These are phyloP conservation scores for Hibiscus syriacus DNA, from an alignment of 345 rosid genomes.

Conservation along the genomic window DNA sequence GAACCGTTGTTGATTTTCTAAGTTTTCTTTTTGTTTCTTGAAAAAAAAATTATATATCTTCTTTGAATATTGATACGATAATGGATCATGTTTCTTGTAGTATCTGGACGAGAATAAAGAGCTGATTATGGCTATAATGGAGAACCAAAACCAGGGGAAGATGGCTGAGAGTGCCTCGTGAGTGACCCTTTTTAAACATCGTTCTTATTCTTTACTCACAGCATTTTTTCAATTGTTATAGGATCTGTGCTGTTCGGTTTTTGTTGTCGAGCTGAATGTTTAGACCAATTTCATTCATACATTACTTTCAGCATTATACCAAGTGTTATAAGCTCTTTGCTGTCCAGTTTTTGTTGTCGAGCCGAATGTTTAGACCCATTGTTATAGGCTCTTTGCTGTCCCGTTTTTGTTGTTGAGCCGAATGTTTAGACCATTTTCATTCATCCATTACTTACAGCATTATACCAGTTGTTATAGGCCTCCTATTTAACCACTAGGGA, in stretches of 20 bases:
- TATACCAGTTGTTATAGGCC: not conserved
- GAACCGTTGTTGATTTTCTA: not conserved
- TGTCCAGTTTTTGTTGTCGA: too few species aligned
- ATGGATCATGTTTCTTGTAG: slow-evolving; percentile 28
- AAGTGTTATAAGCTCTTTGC: not conserved
- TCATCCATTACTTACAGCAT: not conserved
- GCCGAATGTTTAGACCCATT: too few species aligned
- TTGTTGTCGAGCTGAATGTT: too few species aligned
- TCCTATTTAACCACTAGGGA: not conserved
- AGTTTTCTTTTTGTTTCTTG: not conserved
- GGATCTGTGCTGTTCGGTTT: too few species aligned
- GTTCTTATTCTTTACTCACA: slow-evolving; percentile 1
- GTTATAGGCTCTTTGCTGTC: too few species aligned
- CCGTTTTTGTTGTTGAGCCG: too few species aligned
- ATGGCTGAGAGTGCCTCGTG: slow-evolving; percentile 36
- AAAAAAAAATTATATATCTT: not conserved
- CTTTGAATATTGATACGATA: not conserved
- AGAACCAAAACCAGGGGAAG: slow-evolving; percentile 41
- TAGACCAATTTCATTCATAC: too few species aligned
- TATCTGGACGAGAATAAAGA: slow-evolving; percentile 48
- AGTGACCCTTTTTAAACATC: slow-evolving; percentile 15
- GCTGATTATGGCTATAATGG: slow-evolving; percentile 46
- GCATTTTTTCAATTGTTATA: too few species aligned
- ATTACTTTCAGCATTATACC: too few species aligned
- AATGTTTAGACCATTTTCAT: not conserved